Base-by-base conservation (phyloP, 169 alveolate species). In the Cryptosporidium sp. region DNA sequence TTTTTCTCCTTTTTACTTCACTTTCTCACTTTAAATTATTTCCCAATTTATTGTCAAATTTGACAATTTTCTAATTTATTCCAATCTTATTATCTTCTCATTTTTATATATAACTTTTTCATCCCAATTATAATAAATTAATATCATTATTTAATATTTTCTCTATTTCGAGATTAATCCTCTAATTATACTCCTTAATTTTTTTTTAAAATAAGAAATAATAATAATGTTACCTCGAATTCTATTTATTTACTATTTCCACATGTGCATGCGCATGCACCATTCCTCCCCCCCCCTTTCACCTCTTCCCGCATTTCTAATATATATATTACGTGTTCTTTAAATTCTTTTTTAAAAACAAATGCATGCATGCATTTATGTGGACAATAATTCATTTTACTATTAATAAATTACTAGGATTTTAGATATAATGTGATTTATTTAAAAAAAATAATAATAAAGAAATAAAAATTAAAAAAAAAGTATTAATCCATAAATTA, bases 31-130 rank as follows among this genome's bases (percentile, higher is more conserved):
- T 7, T 48, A 48, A 48, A 14, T 48, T 48, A 48, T 16, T 10
- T 48, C 56, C 56, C n/a, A 48, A 73, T 23, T 23, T 73, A 21
- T 42, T 73, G 85, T 71, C 85, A 71, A 29, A 33, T 48, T 26
- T 71, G 85, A 71, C 85, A 29, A 45, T 14, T 51, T 31, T 35
- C 35, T 39, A 10, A 71, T 33, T 51, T 16, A 29, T 35, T 31
- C 51, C 26, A 31, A 26, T 33, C 26, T n/a, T 31, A 31, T n/a
- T 65, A 10, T 21, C 10, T 31, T 18, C 42, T 6, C 23, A 31
- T 14, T 33, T 65, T 33, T 33, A 65, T 65, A 7, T 65, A 65
- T 65, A 65, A 65, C 72, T 65, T 65, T 65, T 65, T 65, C 72
- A 65, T 65, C 51, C 53, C n/a, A 65, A 1, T 33, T 26, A 23